These are phyloP conservation scores for Orbilia ellipsospora DNA, from an alignment of 2,329 filamentous ascomycete genomes.

Conservation along the genomic window DNA sequence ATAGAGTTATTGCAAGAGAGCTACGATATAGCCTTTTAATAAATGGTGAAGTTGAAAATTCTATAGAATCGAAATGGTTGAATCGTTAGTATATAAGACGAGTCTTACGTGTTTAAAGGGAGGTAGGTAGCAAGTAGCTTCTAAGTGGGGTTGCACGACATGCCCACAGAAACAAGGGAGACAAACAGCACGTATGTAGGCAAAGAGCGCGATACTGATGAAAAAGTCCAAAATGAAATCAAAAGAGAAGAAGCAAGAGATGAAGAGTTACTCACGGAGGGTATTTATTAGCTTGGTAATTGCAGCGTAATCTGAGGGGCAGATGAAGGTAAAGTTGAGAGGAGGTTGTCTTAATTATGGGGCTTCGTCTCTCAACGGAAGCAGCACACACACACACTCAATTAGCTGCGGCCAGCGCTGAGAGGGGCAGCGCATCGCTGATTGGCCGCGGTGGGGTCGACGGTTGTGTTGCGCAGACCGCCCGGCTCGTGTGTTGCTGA, in stretches of 20 bases:
- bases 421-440: slow-evolving; percentile 3
- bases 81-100: slow-evolving; percentile 15
- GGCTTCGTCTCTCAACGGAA: slow-evolving; percentile 15
- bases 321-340: slow-evolving; percentile 10
- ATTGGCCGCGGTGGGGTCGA: slow-evolving; percentile 15
- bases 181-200: slow-evolving; percentile 9
- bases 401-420: slow-evolving; percentile 26
- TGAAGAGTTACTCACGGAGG: not conserved
- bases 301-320: slow-evolving; percentile 7
- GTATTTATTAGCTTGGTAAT: slow-evolving; percentile 7
- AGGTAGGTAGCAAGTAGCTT: slow-evolving; percentile 19
- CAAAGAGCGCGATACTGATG: not conserved
- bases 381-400: slow-evolving; percentile 15
- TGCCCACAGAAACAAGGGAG: slow-evolving; percentile 27
- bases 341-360: slow-evolving; percentile 22
- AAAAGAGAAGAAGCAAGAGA: slow-evolving; percentile 5
- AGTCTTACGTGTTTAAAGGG: slow-evolving; percentile 33
- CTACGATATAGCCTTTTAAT: no score
- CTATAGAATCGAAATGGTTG: no score
- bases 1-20: slow-evolving; percentile 9
- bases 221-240: not conserved
- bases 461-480: not conserved
- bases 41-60: no score
- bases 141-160: slow-evolving; percentile 29
- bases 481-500: slow-evolving; percentile 22